Base-by-base conservation (phyloP, 108 stramenopile genomes). In the Skeletonema costatum region DNA sequence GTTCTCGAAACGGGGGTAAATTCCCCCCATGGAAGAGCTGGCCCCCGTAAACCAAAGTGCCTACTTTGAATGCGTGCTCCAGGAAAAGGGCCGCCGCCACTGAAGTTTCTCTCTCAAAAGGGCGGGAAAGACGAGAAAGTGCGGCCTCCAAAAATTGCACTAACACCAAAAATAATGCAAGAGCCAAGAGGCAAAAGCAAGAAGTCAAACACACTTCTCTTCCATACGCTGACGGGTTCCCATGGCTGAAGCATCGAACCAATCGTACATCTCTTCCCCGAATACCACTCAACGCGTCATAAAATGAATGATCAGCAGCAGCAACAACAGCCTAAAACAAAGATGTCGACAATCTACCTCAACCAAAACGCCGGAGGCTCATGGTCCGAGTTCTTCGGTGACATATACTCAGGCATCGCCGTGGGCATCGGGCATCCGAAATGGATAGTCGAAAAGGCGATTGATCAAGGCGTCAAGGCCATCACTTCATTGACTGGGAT, bases 361-460 rank as follows among this genome's bases (percentile, higher is more conserved):
- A 73, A 73, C 62, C 71, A 62, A 63, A 61, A 50, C 30, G 30
- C 42, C 41, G 59, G 62, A 32, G 71, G 62, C 19, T 61, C 60
- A 9, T 76, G 67, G 68, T 68, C 59, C 60, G 60, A 68, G 30
- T 35, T 68, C 42, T 42, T 61, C 25, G 60, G 42, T 19, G 80
- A 81, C 59, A 68, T 74, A 38, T 81, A 71, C 58, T 74, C 74
- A 66, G 80, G 80, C 1, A 59, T 74, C 64, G 44, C 80, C n/a
- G 56, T 71, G 7, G 80, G 73, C 17, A n/a, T 74, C 29, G 62
- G 73, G 36, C 80, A 81, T 66, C 5, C 56, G 11, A 81, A 70
- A 36, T 71, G 64, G 69, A 75, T 64, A 19, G 80, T 75, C 36
- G 64, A 16, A 17, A 74, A 74, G 44, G 59, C 56, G 11, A 61